Evolutionary conservation across 148 eudicot genomes (phyloP).

Genomic region (Chenopodium suecicum): DNA sequence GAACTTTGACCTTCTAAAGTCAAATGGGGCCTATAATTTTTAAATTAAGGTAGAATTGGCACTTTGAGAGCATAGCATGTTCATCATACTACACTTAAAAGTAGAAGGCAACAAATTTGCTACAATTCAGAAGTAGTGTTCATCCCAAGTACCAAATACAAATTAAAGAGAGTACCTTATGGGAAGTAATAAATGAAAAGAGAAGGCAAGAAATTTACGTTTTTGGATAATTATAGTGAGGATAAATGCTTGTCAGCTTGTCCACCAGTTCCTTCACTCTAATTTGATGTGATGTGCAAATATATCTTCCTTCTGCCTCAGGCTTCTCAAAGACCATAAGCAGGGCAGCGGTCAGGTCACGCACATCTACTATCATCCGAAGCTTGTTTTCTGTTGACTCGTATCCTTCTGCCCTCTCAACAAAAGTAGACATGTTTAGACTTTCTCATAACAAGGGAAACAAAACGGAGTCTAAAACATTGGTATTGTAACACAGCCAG

Average conservation of each 20-base stretch:
- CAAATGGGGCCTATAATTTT: not conserved
- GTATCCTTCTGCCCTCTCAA: conserved; percentile 40
- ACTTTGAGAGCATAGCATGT: not conserved
- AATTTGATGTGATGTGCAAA: conserved; percentile 50
- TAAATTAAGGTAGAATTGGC: not conserved
- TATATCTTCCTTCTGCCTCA: conserved; percentile 73
- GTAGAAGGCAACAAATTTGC: not conserved
- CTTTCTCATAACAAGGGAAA: not conserved
- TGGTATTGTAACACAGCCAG: not conserved
- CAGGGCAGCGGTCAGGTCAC: conserved; percentile 75
- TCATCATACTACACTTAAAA: not conserved
- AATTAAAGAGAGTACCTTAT: not conserved
- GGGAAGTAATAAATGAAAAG: not conserved
- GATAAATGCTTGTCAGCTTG: conserved; percentile 34
- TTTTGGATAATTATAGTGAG: conserved; percentile 40
- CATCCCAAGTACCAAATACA: not conserved
- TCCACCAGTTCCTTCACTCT: conserved; percentile 52
- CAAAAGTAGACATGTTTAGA: not conserved
- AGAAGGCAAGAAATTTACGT: conserved; percentile 21
- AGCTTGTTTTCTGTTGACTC: conserved; percentile 47
- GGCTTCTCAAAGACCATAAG: conserved; percentile 67
- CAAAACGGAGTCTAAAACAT: not conserved
- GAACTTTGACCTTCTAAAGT: not conserved
- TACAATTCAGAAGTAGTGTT: not conserved
- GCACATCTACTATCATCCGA: conserved; percentile 60